A percentile compares a stretch with the other conserved stretches of the same genome.
Evolutionary conservation across 306 rosid genomes (phyloP).

Genomic region (Quercus glauca): DNA sequence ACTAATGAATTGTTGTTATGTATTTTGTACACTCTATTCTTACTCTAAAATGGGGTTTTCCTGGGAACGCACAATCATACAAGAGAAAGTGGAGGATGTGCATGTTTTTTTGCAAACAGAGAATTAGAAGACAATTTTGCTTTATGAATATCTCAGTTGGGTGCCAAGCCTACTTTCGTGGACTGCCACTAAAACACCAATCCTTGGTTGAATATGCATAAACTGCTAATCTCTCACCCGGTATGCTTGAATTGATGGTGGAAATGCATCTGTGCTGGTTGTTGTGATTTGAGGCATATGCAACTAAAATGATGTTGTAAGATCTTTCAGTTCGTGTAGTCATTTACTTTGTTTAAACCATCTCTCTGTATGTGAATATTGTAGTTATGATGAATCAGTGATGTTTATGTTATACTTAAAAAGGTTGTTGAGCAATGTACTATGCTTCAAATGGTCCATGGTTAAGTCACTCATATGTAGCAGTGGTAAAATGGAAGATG

Average conservation of each 20-base stretch:
- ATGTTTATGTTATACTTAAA: conserved; percentile 57
- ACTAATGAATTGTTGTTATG: neutral
- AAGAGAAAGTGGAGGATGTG: neutral
- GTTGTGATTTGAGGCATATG: conserved; percentile 63
- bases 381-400: conserved; percentile 64
- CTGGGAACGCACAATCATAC: conserved; percentile 30
- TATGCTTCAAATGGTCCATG: conserved; percentile 38
- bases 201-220: conserved; percentile 21
- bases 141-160: conserved; percentile 23
- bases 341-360: conserved; percentile 39
- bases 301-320: conserved; percentile 45
- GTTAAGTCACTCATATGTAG: conserved; percentile 36
- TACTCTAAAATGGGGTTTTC: conserved; percentile 19
- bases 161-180: conserved; percentile 23
- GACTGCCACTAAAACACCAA: conserved; percentile 25
- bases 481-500: neutral
- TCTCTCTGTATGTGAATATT: conserved; percentile 71
- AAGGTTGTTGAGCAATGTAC: conserved; percentile 47
- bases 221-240: conserved; percentile 33
- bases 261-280: conserved; percentile 74
- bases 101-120: conserved; percentile 20
- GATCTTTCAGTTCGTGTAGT: conserved; percentile 62
- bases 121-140: conserved; percentile 34
- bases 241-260: conserved; percentile 38
- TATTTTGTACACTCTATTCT: conserved; percentile 9